Evolutionary conservation across 2,329 filamentous ascomycete genomes (phyloP).

Genomic region (Fusarium sp.): DNA sequence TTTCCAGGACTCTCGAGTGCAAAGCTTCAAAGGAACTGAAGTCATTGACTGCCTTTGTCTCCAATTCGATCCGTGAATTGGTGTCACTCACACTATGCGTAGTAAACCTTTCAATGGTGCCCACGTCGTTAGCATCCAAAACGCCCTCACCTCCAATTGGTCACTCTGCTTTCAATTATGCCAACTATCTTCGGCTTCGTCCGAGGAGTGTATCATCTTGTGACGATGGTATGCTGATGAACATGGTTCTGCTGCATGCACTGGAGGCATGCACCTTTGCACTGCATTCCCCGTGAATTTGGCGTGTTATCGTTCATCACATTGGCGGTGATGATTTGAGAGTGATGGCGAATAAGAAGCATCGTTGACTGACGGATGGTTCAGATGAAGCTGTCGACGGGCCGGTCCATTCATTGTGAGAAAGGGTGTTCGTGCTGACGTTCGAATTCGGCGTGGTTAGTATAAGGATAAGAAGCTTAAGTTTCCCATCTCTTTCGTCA

Average conservation of each 20-base stretch:
- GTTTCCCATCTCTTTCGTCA: constrained; percentile 10
- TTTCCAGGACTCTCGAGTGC: neutral
- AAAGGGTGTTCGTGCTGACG: constrained; percentile 26
- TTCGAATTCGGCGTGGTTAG: constrained; percentile 4
- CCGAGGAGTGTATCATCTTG: constrained; percentile 16
- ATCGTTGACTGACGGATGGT: neutral
- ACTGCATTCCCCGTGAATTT: constrained; percentile 32
- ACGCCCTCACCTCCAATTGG: constrained; percentile 16
- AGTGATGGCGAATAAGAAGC: constrained; percentile 8
- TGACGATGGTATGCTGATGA: constrained; percentile 1
- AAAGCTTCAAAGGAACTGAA: neutral
- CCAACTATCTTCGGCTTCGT: constrained; percentile 23
- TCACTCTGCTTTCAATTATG: neutral
- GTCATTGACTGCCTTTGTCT: neutral
- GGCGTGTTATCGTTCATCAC: constrained; percentile 29
- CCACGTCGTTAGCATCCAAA: constrained; percentile 16
- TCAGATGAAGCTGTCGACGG: constrained; percentile 16
- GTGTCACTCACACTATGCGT: neutral
- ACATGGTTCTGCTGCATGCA: constrained; percentile 20
- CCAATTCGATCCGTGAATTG: constrained; percentile 1
- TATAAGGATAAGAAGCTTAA: constrained; percentile 25
- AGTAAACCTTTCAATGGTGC: constrained; percentile 13
- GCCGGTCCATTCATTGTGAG: neutral
- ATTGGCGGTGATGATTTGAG: constrained; percentile 12
- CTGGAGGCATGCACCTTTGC: constrained; percentile 17